Evolutionary conservation across 2,329 filamentous ascomycete genomes (phyloP), one percentile per base, ranked within the genome.

Genomic region (Epichloe elymi): DNA sequence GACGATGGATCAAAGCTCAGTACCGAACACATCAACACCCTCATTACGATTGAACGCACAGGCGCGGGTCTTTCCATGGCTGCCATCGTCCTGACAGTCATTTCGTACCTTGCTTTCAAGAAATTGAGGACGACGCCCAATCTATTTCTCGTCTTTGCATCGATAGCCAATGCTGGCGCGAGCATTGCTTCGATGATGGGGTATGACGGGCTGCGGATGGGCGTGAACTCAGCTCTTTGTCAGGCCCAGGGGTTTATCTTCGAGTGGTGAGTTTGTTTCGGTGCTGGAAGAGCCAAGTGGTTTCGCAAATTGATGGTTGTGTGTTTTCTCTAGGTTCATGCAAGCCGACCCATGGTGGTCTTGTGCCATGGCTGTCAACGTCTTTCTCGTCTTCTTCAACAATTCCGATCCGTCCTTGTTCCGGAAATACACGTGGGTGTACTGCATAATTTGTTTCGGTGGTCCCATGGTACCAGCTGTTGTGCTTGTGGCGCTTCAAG

Each of bases 351-450:
- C 83, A 0, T 75, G 85, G 68, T 89, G 83, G 85, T 86, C 84
- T 0, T 79, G 88, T 57, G 84, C 83, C 54, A 91, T 91, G 86
- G 85, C 86, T 0, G 74, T 84, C 59, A 91, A 91, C 56, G 86
- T 91, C 51, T 88, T 83, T 61, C 74, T 90, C 47, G 77, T 80
- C 40, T 80, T 81, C 60, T 80, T 80, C 64, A 70, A 70, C 60
- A 72, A 75, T 17, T 74, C 73, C 10, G 73, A 73, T 46, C 76
- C 76, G 0, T 79, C 79, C 1, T 79, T 81, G 48, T 88, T 88
- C 60, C 74, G 78, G 15, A 76, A 78, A 47, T 85, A 86, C 59
- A 74, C 82, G 49, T 86, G 83, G 75, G 74, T 80, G 46, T 91
- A 91, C 61, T 73, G 81, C 20, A 42, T 80, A 0, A 65, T 81